Evolutionary conservation across 768 basidiomycete genomes (phyloP), one percentile per base, ranked within the genome.

Genomic region (Clathrus columnatus): DNA sequence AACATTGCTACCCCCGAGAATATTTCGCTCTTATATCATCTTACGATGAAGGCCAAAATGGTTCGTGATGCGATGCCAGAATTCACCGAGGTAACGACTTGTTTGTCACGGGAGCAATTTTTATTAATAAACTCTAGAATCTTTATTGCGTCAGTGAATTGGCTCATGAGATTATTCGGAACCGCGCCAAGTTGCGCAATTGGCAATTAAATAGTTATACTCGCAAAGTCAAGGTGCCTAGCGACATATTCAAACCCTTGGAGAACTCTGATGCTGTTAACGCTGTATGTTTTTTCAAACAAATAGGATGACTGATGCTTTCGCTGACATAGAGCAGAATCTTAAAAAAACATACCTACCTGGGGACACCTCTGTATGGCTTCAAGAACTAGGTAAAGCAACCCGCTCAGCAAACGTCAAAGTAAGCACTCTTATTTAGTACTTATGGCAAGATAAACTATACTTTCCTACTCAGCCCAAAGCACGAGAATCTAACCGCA

Each of bases 61-160:
- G 88, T 95, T 5, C 80, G 86, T 4, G 95, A 97, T 66, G 72
- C 81, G 0, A 80, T 84, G 48, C 76, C 83, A 58, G 68, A 74
- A 1, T 76, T 79, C 58, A 87, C 83, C 69, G 84, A 89, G 74
- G 91, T 91, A 54, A 44, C 71, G 57, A 1, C 14, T 42, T 17
- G 48, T 16, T 30, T 21, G 21, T 26, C 24, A n/a, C 29, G 56
- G 16, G 5, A 20, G 14, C 18, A 8, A 7, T 36, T 7, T 32
- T 32, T 56, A 10, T 28, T 44, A 29, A 32, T 59, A 20, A 8
- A 7, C 51, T 46, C 28, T 61, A 96, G 94, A 88, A 91, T 66
- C 73, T 99, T 41, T 98, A 96, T 64, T 76, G 82, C 7, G 74
- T 91, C 56, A 83, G 87, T 60, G 96, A 99, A 62, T 75, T 98